phyloP scores from a whole-genome alignment of 441 rosid species.

The Melastoma candidum region DNA sequence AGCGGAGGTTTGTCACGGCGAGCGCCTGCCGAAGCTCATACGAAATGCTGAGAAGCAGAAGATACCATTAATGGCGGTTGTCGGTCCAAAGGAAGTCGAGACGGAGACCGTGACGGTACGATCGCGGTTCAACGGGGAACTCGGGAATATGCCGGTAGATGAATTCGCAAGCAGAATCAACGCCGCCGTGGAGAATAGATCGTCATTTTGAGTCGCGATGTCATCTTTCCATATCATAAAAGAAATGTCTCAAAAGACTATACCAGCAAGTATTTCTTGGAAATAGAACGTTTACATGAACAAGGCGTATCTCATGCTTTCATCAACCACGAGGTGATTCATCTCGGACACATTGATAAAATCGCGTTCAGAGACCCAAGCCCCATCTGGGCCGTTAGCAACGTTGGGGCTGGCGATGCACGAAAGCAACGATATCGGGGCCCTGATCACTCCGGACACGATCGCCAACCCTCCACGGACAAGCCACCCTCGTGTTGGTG shows the following conservation, averaged over 20 bases:
- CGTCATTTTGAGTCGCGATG: conserved; percentile 5
- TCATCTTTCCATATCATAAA: too few relatives aligned
- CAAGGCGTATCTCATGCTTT: conserved; percentile 15
- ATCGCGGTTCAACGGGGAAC: conserved; percentile 73
- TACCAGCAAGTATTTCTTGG: too few relatives aligned
- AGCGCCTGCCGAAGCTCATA: conserved; percentile 85
- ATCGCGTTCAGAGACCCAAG: conserved; percentile 13
- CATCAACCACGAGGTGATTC: conserved; percentile 17
- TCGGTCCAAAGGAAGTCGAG: conserved; percentile 85
- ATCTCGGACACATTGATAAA: conserved; percentile 10
- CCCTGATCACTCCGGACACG: too few relatives aligned
- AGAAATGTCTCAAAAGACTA: too few relatives aligned
- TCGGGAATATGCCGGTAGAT: conserved; percentile 56
- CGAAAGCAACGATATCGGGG: too few relatives aligned
- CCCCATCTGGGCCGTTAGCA: conserved; percentile 6
- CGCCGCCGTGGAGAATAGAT: conserved; percentile 39
- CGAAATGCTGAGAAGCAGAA: conserved; percentile 89
- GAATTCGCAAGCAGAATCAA: conserved; percentile 54
- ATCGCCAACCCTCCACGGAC: too few relatives aligned
- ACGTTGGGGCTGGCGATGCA: not conserved
- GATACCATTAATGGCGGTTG: conserved; percentile 82
- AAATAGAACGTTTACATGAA: conserved; percentile 10
- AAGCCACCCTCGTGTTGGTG: too few relatives aligned
- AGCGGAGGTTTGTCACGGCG: conserved; percentile 75
- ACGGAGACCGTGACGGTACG: conserved; percentile 58